Base-by-base conservation (phyloP, 148 eudicot species). In the Nyssa sinensis region DNA sequence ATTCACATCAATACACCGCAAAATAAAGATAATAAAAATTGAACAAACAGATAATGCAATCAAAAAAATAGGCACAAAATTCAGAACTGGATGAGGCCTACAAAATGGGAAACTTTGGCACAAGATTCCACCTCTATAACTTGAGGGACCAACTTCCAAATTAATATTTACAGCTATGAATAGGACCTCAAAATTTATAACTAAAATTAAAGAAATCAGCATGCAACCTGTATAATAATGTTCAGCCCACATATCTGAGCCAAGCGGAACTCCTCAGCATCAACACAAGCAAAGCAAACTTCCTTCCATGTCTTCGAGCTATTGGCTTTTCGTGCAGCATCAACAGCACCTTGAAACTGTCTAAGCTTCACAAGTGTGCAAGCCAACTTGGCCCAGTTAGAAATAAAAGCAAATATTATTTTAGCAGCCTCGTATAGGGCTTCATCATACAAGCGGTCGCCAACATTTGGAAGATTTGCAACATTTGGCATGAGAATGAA, bases 211-310 rank as follows among this genome's bases (percentile, higher is more conserved):
- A 47, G 16, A 65, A 59, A 63, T 10, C 13, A 39, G 66, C 1
- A 16, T 28, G 64, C 21, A 35, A 90, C 97, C 98, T 93, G 98
- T 62, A 94, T 86, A 64, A 94, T 94, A 74, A 94, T 93, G 75
- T 91, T 94, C 69, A 94, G 97, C 61, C 98, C 98, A 82, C 98
- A 94, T 44, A 94, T 94, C 75, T 94, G 98, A 78, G 98, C 98
- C 88, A 94, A 81, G 39, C 98, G 98, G 83, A 94, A 94, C 86
- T 94, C 98, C 79, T 91, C 98, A 29, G 95, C 97, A 87, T 93
- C 96, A 72, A 93, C 97, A 89, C 98, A 93, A 77, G 98, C 97
- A 86, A 93, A 93, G 79, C 98, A 93, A 55, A 93, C 98, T 81
- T 93, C 97, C 80, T 94, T 94, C 98, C 98, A 94, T 64, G 98